Evolutionary conservation across 1,284 basidiomycete species (phyloP).

Genomic region (Moniliophthora roreri): DNA sequence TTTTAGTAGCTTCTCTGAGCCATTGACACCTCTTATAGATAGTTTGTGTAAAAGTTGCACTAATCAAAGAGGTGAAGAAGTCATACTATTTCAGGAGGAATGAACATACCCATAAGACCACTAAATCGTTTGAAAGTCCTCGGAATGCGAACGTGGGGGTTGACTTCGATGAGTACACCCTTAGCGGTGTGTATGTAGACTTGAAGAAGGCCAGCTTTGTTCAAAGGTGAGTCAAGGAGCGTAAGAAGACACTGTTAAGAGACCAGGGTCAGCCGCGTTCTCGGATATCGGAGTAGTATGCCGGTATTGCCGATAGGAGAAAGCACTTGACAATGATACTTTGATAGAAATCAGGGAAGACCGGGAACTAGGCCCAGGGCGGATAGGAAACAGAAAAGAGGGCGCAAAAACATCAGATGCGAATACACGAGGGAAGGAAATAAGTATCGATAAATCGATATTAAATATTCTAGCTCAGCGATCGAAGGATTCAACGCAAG

Average conservation of each 20-base stretch:
- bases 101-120: conserved; percentile 89
- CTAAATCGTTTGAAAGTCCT: conserved; percentile 99
- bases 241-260: conserved; percentile 95
- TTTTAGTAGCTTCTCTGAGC: conserved; percentile 94
- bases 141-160: conserved; percentile 96
- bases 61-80: conserved; percentile 29
- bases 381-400: too few relatives aligned
- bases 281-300: background rate
- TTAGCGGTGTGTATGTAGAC: conserved; percentile 99
- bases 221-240: conserved; percentile 94
- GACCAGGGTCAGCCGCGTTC: too few relatives aligned
- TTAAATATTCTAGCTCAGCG: too few relatives aligned
- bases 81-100: background rate
- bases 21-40: conserved; percentile 93
- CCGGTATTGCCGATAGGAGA: background rate
- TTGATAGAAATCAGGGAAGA: too few relatives aligned
- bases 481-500: background rate
- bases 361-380: too few relatives aligned
- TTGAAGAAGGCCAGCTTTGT: conserved; percentile 95
- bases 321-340: background rate
- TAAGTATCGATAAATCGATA: too few relatives aligned
- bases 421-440: too few relatives aligned
- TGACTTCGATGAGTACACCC: conserved; percentile 97
- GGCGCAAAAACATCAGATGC: too few relatives aligned
- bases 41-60: conserved; percentile 98